Evolutionary conservation across 768 basidiomycete species (phyloP), one percentile per base, ranked within the genome.

Genomic region (Sporobolomyces phaffii): DNA sequence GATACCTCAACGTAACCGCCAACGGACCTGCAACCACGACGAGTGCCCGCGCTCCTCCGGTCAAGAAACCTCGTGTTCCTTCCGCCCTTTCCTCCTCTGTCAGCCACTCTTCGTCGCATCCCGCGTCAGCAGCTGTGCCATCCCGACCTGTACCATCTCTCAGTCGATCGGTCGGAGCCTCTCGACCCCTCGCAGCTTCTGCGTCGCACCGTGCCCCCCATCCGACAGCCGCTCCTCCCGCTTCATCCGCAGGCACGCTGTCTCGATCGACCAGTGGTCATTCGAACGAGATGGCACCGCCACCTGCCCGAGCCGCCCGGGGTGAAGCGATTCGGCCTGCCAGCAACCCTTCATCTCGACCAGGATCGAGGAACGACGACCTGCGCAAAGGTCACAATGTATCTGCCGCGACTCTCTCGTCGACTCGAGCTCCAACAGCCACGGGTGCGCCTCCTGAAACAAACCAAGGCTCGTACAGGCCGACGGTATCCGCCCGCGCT

Each of bases 1-100:
- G 76, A 49, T 80, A 80, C 53, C 76, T 80, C 40, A 77, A 77
- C 29, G 72, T 62, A 10, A n/a, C 57, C 29, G 53, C 68, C 1
- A 56, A 63, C 14, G 73, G 31, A n/a, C 47, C 69, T n/a, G 62
- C 67, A 13, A 62, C 67, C 20, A 63, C 68, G 18, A 63, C 73
- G 51, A 53, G 71, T 4, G 9, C 49, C 1, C 34, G 50, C 1
- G 40, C 60, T 3, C 62, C 56, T 53, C 17, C 36, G 5, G 43
- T 58, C 64, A 70, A 65, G 36, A 68, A 64, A 49, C 57, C 62
- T 24, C 63, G 58, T 28, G 63, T 31, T 59, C 63, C 26, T 43
- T 62, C 29, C 17, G 61, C 64, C 28, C 48, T 62, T 28, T 33
- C 58, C 1, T 22, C 65, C 26, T 59, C 61, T 7, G 29, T 28